Evolutionary conservation across 345 rosid species (phyloP).

Genomic region (Psidium guajava): DNA sequence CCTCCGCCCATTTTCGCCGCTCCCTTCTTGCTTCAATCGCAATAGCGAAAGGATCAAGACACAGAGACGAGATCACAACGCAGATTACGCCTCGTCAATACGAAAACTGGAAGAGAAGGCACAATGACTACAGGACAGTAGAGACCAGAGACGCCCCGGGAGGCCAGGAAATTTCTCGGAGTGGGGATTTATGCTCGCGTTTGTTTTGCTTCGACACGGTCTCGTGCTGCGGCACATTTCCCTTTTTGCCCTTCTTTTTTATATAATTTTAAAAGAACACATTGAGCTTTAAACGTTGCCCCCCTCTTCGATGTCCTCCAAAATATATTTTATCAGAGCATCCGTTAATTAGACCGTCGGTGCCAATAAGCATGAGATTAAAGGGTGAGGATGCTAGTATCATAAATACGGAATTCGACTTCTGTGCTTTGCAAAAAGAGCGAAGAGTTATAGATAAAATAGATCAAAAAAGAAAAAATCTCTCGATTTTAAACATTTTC

Average conservation of each 20-base stretch:
- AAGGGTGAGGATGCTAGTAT: too few species aligned
- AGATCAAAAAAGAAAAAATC: too few species aligned
- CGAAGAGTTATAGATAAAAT: too few species aligned
- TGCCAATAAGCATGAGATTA: too few species aligned
- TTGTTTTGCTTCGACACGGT: not conserved
- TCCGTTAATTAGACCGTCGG: too few species aligned
- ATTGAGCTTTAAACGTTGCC: not conserved
- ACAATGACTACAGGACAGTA: not conserved
- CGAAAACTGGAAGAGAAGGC: not conserved
- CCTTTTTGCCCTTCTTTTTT: not conserved
- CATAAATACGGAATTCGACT: too few species aligned
- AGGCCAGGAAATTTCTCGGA: not conserved
- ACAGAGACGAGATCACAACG: not conserved
- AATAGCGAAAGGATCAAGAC: not conserved
- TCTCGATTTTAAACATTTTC: not conserved
- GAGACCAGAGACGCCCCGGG: not conserved
- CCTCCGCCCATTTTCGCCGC: constrained; percentile 49
- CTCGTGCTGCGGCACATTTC: not conserved
- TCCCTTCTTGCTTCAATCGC: not conserved
- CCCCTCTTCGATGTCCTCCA: not conserved
- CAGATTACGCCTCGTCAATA: not conserved
- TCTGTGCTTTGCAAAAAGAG: too few species aligned
- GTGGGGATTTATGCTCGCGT: not conserved
- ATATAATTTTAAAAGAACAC: not conserved
- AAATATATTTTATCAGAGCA: not conserved